Percentiles rank a stretch among this genome's conserved stretches.
Conservation (phyloP, 345 rosid species). For the Aquilaria yunnanensis region DNA sequence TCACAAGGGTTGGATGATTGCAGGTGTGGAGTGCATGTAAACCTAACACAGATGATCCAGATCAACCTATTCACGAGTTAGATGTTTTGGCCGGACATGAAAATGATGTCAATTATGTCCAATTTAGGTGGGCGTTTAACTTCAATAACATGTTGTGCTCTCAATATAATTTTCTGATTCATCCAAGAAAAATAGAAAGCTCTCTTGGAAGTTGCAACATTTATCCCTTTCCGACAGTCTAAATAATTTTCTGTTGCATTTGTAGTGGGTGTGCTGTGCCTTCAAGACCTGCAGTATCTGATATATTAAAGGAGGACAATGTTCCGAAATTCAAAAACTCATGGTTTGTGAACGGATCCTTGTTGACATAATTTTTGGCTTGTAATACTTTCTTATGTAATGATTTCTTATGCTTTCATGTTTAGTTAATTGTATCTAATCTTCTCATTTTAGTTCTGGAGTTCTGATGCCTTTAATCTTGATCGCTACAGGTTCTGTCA, state of each 20-base stretch:
- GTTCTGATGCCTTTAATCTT: constrained; percentile 10
- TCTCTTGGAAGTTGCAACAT: constrained; percentile 16
- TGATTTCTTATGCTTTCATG: constrained; percentile 9
- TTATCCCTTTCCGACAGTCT: constrained; percentile 5
- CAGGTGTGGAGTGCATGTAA: constrained; percentile 98
- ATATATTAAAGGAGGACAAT: constrained; percentile 74
- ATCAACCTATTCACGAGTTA: constrained; percentile 85
- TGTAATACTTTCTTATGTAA: constrained; percentile 12
- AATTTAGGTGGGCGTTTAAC: constrained; percentile 59
- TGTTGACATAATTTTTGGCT: not conserved
- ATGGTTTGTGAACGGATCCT: constrained; percentile 44
- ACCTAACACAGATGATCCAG: constrained; percentile 49
- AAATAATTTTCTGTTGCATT: constrained; percentile 21
- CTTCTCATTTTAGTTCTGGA: constrained; percentile 3
- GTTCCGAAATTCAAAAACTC: constrained; percentile 86
- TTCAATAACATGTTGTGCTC: not conserved
- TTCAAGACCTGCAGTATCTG: constrained; percentile 69
- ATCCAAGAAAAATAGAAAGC: constrained; percentile 3
- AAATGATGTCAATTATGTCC: constrained; percentile 97
- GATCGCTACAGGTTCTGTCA: constrained; percentile 71
- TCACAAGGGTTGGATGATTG: constrained; percentile 22
- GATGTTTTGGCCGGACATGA: constrained; percentile 92
- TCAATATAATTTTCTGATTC: constrained; percentile 3
- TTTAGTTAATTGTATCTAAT: constrained; percentile 2
- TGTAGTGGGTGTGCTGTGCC: constrained; percentile 89